Percentiles rank a stretch among this genome's conserved stretches.
These are phyloP conservation scores for Heliocybe sulcata DNA, from an alignment of 1,284 basidiomycete species.

Conservation along the genomic window DNA sequence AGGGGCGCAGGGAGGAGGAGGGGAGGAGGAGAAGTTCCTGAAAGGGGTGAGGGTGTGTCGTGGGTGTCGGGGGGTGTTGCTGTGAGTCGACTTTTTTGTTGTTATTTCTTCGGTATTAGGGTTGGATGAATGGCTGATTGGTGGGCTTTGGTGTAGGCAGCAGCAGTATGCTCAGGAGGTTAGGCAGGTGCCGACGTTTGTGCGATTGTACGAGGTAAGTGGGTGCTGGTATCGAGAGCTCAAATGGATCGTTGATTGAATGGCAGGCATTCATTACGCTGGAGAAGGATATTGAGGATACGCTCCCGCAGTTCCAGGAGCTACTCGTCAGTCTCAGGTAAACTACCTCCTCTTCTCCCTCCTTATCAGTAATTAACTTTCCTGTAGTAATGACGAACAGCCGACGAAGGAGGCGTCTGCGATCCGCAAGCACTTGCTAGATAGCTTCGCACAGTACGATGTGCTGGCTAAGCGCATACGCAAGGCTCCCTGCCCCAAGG, in stretches of 20 bases:
- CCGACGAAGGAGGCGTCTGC: constrained; percentile 63
- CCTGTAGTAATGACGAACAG: constrained; percentile 44
- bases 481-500: constrained; percentile 55
- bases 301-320: constrained; percentile 69
- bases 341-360: constrained; percentile 12
- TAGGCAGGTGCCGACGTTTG: constrained; percentile 54
- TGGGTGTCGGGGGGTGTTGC: constrained; percentile 71
- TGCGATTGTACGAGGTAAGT: constrained; percentile 63
- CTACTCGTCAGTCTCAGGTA: constrained; percentile 49
- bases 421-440: constrained; percentile 73
- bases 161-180: constrained; percentile 76
- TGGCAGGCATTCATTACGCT: constrained; percentile 63
- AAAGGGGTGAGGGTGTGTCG: constrained; percentile 82
- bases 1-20: constrained; percentile 49
- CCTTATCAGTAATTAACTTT: constrained; percentile 1
- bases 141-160: constrained; percentile 36
- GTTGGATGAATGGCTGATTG: constrained; percentile 1
- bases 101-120: not conserved
- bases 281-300: constrained; percentile 71
- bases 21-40: constrained; percentile 71
- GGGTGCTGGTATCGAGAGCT: not conserved
- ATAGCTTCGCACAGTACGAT: constrained; percentile 86
- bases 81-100: constrained; percentile 40
- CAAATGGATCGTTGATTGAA: not conserved
- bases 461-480: constrained; percentile 81